Conservation (phyloP, 176 grass and related monocot species). For the Oryza glaberrima region DNA sequence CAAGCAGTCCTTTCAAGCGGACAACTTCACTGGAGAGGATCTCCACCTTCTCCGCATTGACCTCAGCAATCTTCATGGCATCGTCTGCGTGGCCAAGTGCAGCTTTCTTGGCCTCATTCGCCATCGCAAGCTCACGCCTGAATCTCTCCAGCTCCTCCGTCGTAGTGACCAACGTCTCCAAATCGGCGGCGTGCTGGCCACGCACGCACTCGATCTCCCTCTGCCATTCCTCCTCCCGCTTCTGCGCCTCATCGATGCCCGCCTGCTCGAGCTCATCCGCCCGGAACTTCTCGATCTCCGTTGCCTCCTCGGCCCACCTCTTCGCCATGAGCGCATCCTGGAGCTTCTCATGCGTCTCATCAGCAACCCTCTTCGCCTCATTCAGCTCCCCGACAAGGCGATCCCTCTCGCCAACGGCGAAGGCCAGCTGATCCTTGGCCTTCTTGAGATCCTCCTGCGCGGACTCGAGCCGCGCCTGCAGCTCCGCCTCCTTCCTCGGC, state of each 20-base stretch:
- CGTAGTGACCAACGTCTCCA: slow-evolving; percentile 61
- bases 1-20: slow-evolving; percentile 68
- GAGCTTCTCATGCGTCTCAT: slow-evolving; percentile 78
- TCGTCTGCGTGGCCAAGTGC: slow-evolving; percentile 69
- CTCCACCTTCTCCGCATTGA: slow-evolving; percentile 82
- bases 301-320: slow-evolving; percentile 77
- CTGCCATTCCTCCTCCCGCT: slow-evolving; percentile 66
- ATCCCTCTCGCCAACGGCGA: slow-evolving; percentile 68
- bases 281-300: slow-evolving; percentile 88
- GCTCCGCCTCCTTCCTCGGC: slow-evolving; percentile 49
- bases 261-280: slow-evolving; percentile 86
- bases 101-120: slow-evolving; percentile 67
- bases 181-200: slow-evolving; percentile 56
- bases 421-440: slow-evolving; percentile 71
- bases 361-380: slow-evolving; percentile 62
- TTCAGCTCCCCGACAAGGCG: slow-evolving; percentile 63
- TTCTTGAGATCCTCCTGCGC: slow-evolving; percentile 78
- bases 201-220: slow-evolving; percentile 69
- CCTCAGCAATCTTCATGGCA: slow-evolving; percentile 70
- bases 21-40: slow-evolving; percentile 60
- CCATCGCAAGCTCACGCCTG: slow-evolving; percentile 56
- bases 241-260: slow-evolving; percentile 66
- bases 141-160: slow-evolving; percentile 71
- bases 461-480: slow-evolving; percentile 67
- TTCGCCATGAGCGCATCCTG: slow-evolving; percentile 73